Evolutionary conservation across 1,139 yeast genomes (phyloP), one percentile per base, ranked within the genome.

Genomic region (Meyerozyma guilliermondii): DNA sequence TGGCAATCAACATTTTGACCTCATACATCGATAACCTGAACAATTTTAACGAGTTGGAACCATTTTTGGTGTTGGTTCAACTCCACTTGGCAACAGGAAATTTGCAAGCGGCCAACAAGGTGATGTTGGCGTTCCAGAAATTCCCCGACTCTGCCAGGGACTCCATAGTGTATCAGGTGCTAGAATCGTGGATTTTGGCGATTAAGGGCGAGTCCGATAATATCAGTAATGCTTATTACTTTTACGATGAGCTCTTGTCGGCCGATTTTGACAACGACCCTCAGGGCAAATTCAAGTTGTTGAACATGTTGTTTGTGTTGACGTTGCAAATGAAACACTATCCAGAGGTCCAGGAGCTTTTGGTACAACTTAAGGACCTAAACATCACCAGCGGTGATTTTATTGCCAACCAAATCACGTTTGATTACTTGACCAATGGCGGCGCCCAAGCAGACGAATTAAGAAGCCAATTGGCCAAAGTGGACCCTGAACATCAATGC

Each of bases 231-330:
- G 71, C 86, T 2, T 80, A 74, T 63, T 85, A 82, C 60, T 83
- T 85, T 52, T 85, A 78, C 60, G 92, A 85, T 59, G 94, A 85
- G 62, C 68, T 82, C 43, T 72, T 81, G 42, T 75, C 79, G 39
- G 59, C 70, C 22, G 73, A 69, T 44, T 68, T 66, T 43, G 71
- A 68, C 27, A 63, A 60, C 40, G 76, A 71, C 44, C 49, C 56
- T 7, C 59, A 55, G 38, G 73, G 74, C 27, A 67, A 67, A 48
- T 63, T 60, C 48, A 65, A 61, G 45, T 54, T 67, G 17, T 65
- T 71, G 51, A 64, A 56, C 45, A 59, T 63, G 10, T 61, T 72
- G 46, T 68, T 71, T 42, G 76, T 62, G 9, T 66, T 72, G 55
- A 68, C 74, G 7, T 58, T 72, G 46, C 72, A 72, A 52, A 65